Evolutionary conservation across 768 basidiomycete genomes (phyloP).

Genomic region (Imleria badia): DNA sequence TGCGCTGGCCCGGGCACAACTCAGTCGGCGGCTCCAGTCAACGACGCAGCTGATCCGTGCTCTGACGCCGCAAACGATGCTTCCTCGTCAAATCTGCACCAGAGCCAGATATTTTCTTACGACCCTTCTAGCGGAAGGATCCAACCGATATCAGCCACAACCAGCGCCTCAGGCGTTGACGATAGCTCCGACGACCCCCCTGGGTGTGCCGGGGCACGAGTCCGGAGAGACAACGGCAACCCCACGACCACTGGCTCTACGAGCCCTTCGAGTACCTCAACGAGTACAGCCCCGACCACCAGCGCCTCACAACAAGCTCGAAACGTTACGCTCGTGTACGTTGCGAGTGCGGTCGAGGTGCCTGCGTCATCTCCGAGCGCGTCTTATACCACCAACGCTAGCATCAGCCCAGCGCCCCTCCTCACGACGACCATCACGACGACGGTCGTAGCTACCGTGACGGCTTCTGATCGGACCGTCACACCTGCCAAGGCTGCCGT

Average conservation of each 20-base stretch:
- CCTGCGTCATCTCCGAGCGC: slow-evolving; percentile 9
- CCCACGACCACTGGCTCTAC: slow-evolving; percentile 9
- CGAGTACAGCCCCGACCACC: slow-evolving; percentile 12
- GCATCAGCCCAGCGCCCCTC: neutral
- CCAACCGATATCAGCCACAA: slow-evolving; percentile 49
- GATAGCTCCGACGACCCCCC: neutral
- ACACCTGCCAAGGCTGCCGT: slow-evolving; percentile 17
- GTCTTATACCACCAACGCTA: neutral
- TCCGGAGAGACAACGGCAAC: slow-evolving; percentile 13
- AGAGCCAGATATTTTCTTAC: slow-evolving; percentile 62
- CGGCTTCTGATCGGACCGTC: neutral
- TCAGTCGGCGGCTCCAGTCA: neutral
- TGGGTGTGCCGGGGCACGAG: slow-evolving; percentile 6
- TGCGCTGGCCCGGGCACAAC: slow-evolving; percentile 48
- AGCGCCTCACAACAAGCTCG: slow-evolving; percentile 13
- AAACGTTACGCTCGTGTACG: slow-evolving; percentile 56
- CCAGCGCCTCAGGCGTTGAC: slow-evolving; percentile 26
- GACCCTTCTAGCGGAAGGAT: slow-evolving; percentile 47
- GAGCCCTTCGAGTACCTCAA: slow-evolving; percentile 16
- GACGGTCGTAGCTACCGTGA: slow-evolving; percentile 17
- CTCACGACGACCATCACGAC: slow-evolving; percentile 30
- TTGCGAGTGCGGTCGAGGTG: slow-evolving; percentile 37
- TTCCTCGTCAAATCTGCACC: slow-evolving; percentile 24
- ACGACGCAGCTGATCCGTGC: slow-evolving; percentile 11
- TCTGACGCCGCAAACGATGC: neutral